phyloP scores from a whole-genome alignment of 441 rosid species.

The Theobroma grandiflorum region DNA sequence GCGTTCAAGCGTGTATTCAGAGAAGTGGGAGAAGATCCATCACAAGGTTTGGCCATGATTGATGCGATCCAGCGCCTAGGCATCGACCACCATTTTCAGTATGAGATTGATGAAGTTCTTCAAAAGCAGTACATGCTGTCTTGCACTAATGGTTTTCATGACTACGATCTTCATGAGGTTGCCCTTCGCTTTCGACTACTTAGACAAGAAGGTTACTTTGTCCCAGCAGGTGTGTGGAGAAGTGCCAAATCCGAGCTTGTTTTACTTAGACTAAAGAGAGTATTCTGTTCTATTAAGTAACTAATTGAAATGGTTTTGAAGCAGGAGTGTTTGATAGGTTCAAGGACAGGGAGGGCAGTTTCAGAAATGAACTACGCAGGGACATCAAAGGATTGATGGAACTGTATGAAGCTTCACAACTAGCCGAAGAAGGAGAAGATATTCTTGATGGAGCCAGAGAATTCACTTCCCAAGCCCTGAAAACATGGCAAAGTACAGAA shows the following conservation, averaged over 20 bases:
- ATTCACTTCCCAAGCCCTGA: conserved; percentile 34
- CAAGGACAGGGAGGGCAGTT: conserved; percentile 36
- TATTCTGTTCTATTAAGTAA: neutral
- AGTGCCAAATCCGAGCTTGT: neutral
- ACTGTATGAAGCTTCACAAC: conserved; percentile 54
- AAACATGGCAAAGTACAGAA: conserved; percentile 15
- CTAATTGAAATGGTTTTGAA: neutral
- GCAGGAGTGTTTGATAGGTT: conserved; percentile 53
- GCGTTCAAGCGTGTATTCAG: conserved; percentile 12
- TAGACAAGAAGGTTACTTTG: conserved; percentile 58
- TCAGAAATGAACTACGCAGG: conserved; percentile 14
- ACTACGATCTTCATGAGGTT: conserved; percentile 36
- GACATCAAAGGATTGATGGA: conserved; percentile 46
- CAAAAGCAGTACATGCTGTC: conserved; percentile 20
- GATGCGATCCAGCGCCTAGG: conserved; percentile 57
- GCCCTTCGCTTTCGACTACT: conserved; percentile 59
- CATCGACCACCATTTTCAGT: conserved; percentile 45
- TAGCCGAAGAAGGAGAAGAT: conserved; percentile 44
- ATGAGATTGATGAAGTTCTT: conserved; percentile 52
- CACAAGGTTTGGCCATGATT: conserved; percentile 44
- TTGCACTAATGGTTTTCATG: neutral
- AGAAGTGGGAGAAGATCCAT: conserved; percentile 22
- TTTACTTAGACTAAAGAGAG: neutral
- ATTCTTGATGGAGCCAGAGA: conserved; percentile 42
- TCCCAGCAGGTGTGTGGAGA: conserved; percentile 39